Percentiles rank a stretch among this genome's conserved stretches.
phyloP scores from a whole-genome alignment of 805 yeast genomes.

The Schwanniomyces sp. region DNA sequence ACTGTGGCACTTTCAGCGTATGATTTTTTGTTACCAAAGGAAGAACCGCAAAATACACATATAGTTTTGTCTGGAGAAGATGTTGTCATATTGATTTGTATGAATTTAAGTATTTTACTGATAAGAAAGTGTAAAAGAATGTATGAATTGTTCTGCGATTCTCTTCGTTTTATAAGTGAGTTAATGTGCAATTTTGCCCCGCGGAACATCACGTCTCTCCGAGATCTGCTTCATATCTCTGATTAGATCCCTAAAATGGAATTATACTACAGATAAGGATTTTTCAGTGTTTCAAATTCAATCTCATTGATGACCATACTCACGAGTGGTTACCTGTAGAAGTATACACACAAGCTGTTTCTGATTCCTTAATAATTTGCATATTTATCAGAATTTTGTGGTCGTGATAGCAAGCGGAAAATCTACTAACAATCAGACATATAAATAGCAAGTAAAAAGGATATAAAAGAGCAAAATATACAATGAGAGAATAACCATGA shows the following conservation, averaged over 20 bases:
- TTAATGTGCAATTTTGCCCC: neutral
- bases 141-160: neutral
- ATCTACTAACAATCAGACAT: no score
- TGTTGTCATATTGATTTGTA: constrained; percentile 19
- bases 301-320: no score
- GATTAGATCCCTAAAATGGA: neutral
- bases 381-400: no score
- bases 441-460: no score
- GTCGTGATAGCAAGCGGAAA: no score
- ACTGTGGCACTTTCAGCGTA: constrained; percentile 55
- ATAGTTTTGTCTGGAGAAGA: constrained; percentile 25
- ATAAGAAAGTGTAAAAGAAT: neutral
- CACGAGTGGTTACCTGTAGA: no score
- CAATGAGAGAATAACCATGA: no score
- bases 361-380: no score
- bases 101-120: neutral
- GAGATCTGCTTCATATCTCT: neutral
- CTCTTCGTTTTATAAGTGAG: neutral
- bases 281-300: no score
- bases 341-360: no score
- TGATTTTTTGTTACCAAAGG: constrained; percentile 57
- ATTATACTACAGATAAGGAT: neutral
- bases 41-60: constrained; percentile 88
- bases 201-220: constrained; percentile 1
- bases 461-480: no score